phyloP scores from a whole-genome alignment of 495 filamentous ascomycete species.

The Apodospora peruviana region DNA sequence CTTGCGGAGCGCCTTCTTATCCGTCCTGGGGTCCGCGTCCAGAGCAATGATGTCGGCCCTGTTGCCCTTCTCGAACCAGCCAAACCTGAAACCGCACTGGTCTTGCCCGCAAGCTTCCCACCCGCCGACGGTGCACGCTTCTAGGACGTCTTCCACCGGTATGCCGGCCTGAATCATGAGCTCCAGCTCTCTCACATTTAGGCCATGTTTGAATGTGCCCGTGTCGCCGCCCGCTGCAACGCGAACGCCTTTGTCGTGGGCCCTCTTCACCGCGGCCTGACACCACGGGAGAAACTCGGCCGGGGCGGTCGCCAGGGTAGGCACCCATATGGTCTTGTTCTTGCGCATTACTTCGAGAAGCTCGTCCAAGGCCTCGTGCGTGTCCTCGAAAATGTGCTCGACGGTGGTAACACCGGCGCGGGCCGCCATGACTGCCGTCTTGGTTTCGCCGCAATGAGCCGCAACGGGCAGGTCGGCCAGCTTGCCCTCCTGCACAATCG shows the following conservation, averaged over 20 bases:
- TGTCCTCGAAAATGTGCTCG: slow-evolving; percentile 43
- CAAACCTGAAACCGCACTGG: slow-evolving; percentile 42
- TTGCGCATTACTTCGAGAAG: slow-evolving; percentile 32
- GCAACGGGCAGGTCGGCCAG: slow-evolving; percentile 36
- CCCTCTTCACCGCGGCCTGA: slow-evolving; percentile 19
- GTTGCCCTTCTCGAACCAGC: slow-evolving; percentile 40
- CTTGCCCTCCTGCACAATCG: slow-evolving; percentile 43
- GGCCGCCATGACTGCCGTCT: slow-evolving; percentile 40
- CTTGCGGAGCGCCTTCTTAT: slow-evolving; percentile 34
- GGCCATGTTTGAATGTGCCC: slow-evolving; percentile 45
- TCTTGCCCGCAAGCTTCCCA: slow-evolving; percentile 50
- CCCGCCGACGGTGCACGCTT: slow-evolving; percentile 39
- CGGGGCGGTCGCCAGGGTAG: slow-evolving; percentile 42
- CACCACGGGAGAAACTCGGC: slow-evolving; percentile 17
- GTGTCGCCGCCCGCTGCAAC: slow-evolving; percentile 47
- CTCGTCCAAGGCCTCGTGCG: slow-evolving; percentile 27
- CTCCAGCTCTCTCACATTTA: slow-evolving; percentile 46
- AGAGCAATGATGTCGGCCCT: slow-evolving; percentile 46
- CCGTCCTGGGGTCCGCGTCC: slow-evolving; percentile 29
- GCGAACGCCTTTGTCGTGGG: slow-evolving; percentile 32
- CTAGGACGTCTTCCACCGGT: slow-evolving; percentile 40
- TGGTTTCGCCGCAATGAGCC: slow-evolving; percentile 38
- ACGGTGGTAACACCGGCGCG: slow-evolving; percentile 46
- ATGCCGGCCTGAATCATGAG: slow-evolving; percentile 46
- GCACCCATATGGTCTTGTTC: slow-evolving; percentile 41